Evolutionary conservation across 331 rosid genomes (phyloP).

Genomic region (Acacia pycnantha): DNA sequence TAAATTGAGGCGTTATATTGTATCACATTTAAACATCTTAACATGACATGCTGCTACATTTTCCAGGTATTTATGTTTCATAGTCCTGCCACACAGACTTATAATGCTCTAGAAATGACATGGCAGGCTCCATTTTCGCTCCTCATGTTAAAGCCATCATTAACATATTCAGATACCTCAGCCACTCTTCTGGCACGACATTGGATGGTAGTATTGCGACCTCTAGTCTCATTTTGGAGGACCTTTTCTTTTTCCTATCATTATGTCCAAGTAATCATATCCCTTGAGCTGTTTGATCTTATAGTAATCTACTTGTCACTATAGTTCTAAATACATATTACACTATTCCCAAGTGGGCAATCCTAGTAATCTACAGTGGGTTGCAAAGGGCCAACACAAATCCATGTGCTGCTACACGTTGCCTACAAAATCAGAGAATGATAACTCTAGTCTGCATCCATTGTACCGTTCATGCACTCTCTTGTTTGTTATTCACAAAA

Average conservation of each 20-base stretch:
- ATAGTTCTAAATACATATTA: neutral
- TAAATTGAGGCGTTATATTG: neutral
- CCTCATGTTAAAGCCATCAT: neutral
- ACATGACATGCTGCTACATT: neutral
- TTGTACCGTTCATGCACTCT: neutral
- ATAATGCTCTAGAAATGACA: neutral
- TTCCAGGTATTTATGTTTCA: neutral
- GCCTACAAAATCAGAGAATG: neutral
- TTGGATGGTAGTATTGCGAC: slow-evolving; percentile 26
- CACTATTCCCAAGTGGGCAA: slow-evolving; percentile 12
- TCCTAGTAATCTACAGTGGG: slow-evolving; percentile 4
- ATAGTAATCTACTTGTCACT: neutral
- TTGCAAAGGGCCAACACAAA: neutral
- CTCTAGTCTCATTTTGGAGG: slow-evolving; percentile 8
- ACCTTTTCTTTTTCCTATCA: neutral
- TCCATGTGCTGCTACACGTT: neutral
- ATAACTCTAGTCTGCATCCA: neutral
- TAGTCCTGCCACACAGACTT: neutral
- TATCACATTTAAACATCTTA: neutral
- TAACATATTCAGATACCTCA: slow-evolving; percentile 10
- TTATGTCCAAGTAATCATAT: slow-evolving; percentile 11
- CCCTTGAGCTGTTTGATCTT: neutral
- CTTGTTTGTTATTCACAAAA: neutral
- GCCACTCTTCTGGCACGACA: slow-evolving; percentile 28
- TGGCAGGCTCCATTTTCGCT: neutral